Percentiles rank a stretch among this genome's conserved stretches.
These are phyloP conservation scores for Nothophaeocryptopus gaeumannii DNA, from an alignment of 2,329 filamentous ascomycete genomes.

Conservation along the genomic window DNA sequence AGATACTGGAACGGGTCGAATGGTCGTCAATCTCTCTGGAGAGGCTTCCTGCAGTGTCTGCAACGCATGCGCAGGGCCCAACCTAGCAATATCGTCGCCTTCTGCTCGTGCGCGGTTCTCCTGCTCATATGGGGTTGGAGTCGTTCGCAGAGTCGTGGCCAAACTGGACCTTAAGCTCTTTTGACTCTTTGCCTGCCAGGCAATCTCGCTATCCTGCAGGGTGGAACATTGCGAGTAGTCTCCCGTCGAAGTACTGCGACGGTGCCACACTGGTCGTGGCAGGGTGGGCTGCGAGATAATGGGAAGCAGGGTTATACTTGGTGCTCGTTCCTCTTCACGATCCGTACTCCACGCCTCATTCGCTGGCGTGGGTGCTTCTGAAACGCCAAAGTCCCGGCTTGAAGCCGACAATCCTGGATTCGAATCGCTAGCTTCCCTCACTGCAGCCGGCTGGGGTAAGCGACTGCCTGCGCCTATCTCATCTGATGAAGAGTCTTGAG, in stretches of 20 bases:
- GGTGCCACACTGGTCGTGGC: constrained; percentile 26
- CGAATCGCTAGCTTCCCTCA: constrained; percentile 28
- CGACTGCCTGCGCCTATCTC: constrained; percentile 16
- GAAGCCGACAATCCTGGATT: constrained; percentile 27
- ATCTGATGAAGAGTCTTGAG: not conserved
- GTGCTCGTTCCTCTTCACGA: constrained; percentile 21
- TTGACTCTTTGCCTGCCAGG: constrained; percentile 13
- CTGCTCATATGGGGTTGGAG: constrained; percentile 29
- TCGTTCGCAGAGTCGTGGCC: constrained; percentile 30
- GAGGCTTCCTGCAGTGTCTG: constrained; percentile 32
- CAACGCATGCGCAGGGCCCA: constrained; percentile 25
- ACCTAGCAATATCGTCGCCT: constrained; percentile 11
- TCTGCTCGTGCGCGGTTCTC: constrained; percentile 24
- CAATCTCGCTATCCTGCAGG: constrained; percentile 26
- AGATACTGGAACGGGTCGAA: constrained; percentile 21
- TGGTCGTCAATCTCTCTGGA: constrained; percentile 22
- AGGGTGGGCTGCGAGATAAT: constrained; percentile 22
- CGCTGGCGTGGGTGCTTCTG: constrained; percentile 25
- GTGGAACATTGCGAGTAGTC: constrained; percentile 30
- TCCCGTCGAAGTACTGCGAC: constrained; percentile 28
- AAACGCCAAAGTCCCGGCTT: constrained; percentile 28
- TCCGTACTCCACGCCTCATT: constrained; percentile 27
- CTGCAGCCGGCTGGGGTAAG: constrained; percentile 15
- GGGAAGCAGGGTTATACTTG: constrained; percentile 25
- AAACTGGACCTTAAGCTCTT: constrained; percentile 26